Base-by-base conservation (phyloP, 805 yeast species). In the Pichia nakasei region DNA sequence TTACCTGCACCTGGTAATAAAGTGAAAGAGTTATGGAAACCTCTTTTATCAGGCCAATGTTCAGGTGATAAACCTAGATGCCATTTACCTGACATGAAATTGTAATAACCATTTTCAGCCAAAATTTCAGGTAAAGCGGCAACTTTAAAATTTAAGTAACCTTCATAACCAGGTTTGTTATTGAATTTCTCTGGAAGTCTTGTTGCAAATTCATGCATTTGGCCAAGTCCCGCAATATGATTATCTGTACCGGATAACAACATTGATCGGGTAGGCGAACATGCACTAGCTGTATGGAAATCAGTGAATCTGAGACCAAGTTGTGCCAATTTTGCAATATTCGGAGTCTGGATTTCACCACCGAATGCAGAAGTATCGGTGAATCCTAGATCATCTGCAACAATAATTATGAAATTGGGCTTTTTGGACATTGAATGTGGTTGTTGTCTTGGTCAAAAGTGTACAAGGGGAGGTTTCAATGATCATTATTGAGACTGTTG, bases 181-280 rank as follows among this genome's bases (percentile, higher is more conserved):
- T 42, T 59, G 38, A 72, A 67, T 19, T 44, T 51, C 9, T 68
- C 69, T 1, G 76, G 70, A 27, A 57, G 52, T 17, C 57, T 51
- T 29, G 61, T 49, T 0, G 67, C 64, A 53, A 66, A 68, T 51
- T 75, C 80, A 3, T 67, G 70, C 80, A 75, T 73, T 50, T 75
- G 79, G 8, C 80, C 80, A 41, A 75, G 52, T 1, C 82, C 82
- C 12, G 80, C 79, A 54, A 76, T 67, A 49, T 78, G 81, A 53
- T 77, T 75, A 52, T 78, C 82, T 5, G 80, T 75, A 4, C 82
- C 84, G 3, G 78, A 71, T 36, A 77, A 57, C 3, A 78, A 63
- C 76, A 76, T 76, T 12, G 82, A 76, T 46, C 82, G 60, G 0
- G 82, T 78, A 8, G 83, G 82, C 2, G 82, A 76, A 51, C 82